A percentile compares a stretch with the other conserved stretches of the same genome.
phyloP scores from a whole-genome alignment of 2,329 filamentous ascomycete genomes.

The Cytospora leucostoma region DNA sequence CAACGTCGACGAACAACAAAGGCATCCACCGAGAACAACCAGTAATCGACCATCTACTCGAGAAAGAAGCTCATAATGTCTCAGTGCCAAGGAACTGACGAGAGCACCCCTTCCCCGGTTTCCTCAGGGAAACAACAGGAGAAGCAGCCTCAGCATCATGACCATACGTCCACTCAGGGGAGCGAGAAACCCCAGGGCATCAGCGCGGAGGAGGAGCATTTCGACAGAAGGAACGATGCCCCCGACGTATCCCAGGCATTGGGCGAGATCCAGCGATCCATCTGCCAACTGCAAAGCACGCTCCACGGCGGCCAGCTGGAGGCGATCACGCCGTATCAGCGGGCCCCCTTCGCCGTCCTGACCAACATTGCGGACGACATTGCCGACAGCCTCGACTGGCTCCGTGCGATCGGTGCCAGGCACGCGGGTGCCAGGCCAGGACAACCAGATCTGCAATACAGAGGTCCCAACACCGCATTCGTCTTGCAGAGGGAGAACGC shows the following conservation, averaged over 20 bases:
- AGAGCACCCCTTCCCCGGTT: neutral
- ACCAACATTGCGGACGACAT: neutral
- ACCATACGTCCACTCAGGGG: neutral
- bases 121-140: neutral
- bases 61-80: neutral
- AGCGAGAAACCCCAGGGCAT: neutral
- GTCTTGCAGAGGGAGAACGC: neutral
- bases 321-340: neutral
- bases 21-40: neutral
- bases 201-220: no score
- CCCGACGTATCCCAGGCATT: neutral
- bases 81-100: neutral
- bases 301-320: neutral
- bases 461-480: neutral
- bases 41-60: neutral
- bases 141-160: neutral
- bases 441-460: neutral
- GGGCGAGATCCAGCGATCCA: neutral
- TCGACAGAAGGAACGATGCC: neutral
- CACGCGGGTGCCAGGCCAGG: neutral
- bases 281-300: neutral
- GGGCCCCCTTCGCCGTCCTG: neutral
- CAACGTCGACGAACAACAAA: no score
- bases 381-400: slow-evolving; percentile 3
- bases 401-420: neutral